Base-by-base conservation (phyloP, 2,329 filamentous ascomycete species). In the Botrytis deweyae region DNA sequence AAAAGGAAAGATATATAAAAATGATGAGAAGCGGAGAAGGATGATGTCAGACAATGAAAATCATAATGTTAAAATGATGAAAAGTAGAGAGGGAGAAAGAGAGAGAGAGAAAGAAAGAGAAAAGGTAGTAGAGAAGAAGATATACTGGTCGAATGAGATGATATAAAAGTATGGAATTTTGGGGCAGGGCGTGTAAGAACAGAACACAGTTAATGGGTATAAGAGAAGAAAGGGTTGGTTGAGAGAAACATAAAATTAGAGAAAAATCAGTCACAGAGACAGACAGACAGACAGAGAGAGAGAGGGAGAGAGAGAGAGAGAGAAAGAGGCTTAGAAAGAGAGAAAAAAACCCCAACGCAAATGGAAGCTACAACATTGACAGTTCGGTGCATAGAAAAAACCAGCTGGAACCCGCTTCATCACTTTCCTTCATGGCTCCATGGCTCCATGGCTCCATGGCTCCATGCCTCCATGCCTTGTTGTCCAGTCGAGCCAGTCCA, bases 11-110 rank as follows among this genome's bases (percentile, higher is more conserved):
- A 25, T 33, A 22, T 58, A 29, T 29, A 29, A 4, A 18, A 33
- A 52, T 40, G 25, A 29, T 25, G 36, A 68, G 66, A 59, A 69
- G 66, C 49, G 49, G 66, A 59, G 46, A 70, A 44, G 49, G 40
- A 58, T 69, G 66, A 69, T 69, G 66, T 69, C 66, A 69, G 52
- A 69, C 25, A 42, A 69, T 42, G 36, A 69, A 69, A 69, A 33
- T n/a, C 46, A 69, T 55, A 36, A 22, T 40, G 22, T 29, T 8
- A 18, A 20, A 40, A 58, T 29, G n/a, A n/a, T 29, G 25, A 55
- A 49, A 55, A 14, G 12, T 18, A 67, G 14, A 49, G 46, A 25
- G 65, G 16, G 49, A 67, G 33, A 4, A 4, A 36, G 33, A 36
- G 20, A 36, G 20, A 20, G 1, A 44, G 40, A 42, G 14, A 42